These are phyloP conservation scores for Naumovozyma baii DNA, from an alignment of 805 yeast genomes.

Conservation along the genomic window DNA sequence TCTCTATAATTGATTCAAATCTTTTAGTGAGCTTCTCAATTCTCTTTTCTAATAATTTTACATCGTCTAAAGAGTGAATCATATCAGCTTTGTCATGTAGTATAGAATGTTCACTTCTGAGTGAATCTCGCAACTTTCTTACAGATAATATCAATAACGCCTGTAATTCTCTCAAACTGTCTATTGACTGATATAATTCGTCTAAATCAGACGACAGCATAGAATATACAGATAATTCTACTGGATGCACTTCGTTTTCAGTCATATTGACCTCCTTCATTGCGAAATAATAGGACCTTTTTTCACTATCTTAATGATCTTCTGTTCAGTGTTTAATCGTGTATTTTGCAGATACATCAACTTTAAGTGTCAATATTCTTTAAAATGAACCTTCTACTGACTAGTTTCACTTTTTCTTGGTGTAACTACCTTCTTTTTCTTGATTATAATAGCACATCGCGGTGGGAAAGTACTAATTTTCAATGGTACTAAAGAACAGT, in stretches of 20 bases:
- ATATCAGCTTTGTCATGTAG: slow-evolving; percentile 10
- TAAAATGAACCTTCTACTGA: no score
- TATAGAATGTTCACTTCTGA: slow-evolving; percentile 16
- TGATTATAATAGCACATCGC: no score
- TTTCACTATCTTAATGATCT: no score
- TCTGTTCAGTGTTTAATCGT: no score
- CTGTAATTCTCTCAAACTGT: slow-evolving; percentile 26
- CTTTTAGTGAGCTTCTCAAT: slow-evolving; percentile 7
- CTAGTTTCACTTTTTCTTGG: no score
- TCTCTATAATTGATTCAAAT: slow-evolving; percentile 5
- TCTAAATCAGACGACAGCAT: slow-evolving; percentile 24
- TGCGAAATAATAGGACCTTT: no score
- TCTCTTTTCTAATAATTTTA: slow-evolving; percentile 11
- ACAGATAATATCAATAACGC: slow-evolving; percentile 22
- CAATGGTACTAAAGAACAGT: no score
- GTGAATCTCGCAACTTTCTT: slow-evolving; percentile 16
- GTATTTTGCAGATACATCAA: no score
- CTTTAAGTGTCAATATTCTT: no score
- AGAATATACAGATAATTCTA: slow-evolving; percentile 26
- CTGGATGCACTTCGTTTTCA: slow-evolving; percentile 23
- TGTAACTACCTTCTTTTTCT: no score
- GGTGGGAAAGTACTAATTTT: no score
- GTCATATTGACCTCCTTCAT: no score
- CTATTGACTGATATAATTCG: slow-evolving; percentile 25
- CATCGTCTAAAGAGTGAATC: slow-evolving; percentile 3